phyloP scores from a whole-genome alignment of 2,329 filamentous ascomycete genomes.

The Sporothrix dimorphospora region DNA sequence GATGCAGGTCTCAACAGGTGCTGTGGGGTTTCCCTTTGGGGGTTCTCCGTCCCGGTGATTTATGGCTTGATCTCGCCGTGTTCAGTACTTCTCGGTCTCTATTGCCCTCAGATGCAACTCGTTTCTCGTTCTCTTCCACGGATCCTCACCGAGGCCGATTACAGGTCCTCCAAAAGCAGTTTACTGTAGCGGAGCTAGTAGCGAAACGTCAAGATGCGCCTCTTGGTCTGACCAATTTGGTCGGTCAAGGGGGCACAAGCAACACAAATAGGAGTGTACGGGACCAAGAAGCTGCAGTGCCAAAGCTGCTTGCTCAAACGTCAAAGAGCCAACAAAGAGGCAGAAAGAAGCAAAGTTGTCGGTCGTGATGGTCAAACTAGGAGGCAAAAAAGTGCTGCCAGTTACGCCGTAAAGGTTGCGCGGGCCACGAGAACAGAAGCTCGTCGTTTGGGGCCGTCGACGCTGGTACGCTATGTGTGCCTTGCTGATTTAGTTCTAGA shows the following conservation, averaged over 20 bases:
- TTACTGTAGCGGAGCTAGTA: slow-evolving; percentile 20
- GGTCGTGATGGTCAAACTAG: not conserved
- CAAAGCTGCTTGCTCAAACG: not conserved
- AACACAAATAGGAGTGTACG: not conserved
- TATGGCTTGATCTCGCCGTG: not conserved
- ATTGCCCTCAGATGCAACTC: slow-evolving; percentile 1
- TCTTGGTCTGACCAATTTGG: not conserved
- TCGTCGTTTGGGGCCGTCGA: not conserved
- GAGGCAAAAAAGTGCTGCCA: not conserved
- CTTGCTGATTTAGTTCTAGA: not conserved
- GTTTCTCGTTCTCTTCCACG: not conserved
- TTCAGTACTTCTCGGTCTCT: not conserved
- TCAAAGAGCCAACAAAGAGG: not conserved
- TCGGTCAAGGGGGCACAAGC: not conserved
- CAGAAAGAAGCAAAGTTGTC: not conserved
- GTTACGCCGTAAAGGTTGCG: not conserved
- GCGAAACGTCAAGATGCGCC: slow-evolving; percentile 3
- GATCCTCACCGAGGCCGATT: slow-evolving; percentile 18
- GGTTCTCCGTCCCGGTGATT: not conserved
- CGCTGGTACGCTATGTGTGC: not conserved
- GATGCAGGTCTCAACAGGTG: not conserved
- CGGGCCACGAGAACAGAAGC: not conserved
- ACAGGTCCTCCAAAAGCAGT: slow-evolving; percentile 15
- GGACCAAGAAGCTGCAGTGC: not conserved
- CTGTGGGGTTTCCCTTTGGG: too few species aligned